Evolutionary conservation across 2,329 filamentous ascomycete genomes (phyloP).

Genomic region (Aspergillus sp.): DNA sequence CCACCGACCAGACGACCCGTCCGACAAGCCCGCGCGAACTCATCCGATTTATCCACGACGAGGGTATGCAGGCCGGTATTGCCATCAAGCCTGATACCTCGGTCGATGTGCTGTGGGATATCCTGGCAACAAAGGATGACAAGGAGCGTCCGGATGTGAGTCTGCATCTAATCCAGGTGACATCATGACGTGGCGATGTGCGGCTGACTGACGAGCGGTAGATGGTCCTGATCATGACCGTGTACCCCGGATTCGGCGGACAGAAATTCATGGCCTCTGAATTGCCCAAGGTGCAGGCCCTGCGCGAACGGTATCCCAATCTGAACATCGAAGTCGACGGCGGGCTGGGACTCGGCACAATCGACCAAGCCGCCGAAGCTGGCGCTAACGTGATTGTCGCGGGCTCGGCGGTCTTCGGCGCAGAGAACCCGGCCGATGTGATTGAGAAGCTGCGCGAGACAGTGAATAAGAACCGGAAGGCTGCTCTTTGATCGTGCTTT

Average conservation of each 20-base stretch:
- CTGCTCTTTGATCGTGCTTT: slow-evolving; percentile 5
- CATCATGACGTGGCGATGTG: too few species aligned
- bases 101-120: slow-evolving; percentile 86
- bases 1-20: slow-evolving; percentile 55
- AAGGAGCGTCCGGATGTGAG: slow-evolving; percentile 82
- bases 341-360: slow-evolving; percentile 76
- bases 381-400: slow-evolving; percentile 98
- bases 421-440: slow-evolving; percentile 76
- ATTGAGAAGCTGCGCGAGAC: slow-evolving; percentile 72
- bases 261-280: slow-evolving; percentile 98
- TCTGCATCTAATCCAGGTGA: slow-evolving; percentile 9
- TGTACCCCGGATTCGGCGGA: slow-evolving; percentile 92
- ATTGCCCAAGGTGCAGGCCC: slow-evolving; percentile 81
- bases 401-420: slow-evolving; percentile 90
- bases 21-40: slow-evolving; percentile 77
- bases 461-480: slow-evolving; percentile 55
- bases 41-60: slow-evolving; percentile 81
- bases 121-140: slow-evolving; percentile 64
- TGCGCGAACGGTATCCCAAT: slow-evolving; percentile 77
- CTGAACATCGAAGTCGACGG: slow-evolving; percentile 97
- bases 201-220: slow-evolving; percentile 28
- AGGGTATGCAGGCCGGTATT: slow-evolving; percentile 83
- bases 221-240: slow-evolving; percentile 99
- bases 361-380: slow-evolving; percentile 87
- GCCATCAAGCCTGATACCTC: slow-evolving; percentile 89